Base-by-base conservation (phyloP, 805 yeast genomes). In the Sugiyamaella smithiae region DNA sequence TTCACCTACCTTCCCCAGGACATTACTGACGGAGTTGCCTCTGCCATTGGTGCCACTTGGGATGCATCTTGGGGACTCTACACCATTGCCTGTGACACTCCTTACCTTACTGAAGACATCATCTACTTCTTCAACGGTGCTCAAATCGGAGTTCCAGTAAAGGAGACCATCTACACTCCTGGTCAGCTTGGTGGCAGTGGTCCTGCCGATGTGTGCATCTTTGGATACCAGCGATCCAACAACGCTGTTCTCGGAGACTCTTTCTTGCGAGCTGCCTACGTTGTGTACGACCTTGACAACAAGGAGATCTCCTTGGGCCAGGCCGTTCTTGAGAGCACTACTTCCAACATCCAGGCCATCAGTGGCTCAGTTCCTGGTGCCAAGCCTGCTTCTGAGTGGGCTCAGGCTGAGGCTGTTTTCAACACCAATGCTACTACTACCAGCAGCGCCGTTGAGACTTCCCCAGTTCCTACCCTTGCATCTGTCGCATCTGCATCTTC, bases 241-340 rank as follows among this genome's bases (percentile, higher is more conserved):
- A 35, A 40, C 23, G 32, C 55, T 28, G 69, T 81, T 43, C 69
- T 85, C 29, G 91, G 91, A 11, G 88, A 82, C 60, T 73, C 75
- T 41, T 76, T 84, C 61, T 66, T 85, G 53, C 70, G 85, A 46
- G 73, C 77, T 40, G 82, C 81, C 2, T 85, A 84, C 60, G 74
- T 77, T 24, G 87, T 82, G n/a, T 82, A 75, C 63, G 85, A 85
- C 62, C 67, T 82, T 43, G 87, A 82, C 6, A 38, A 38, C 22
- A 24, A 38, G 5, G 26, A 38, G 42, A 38, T 38, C 4, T 38
- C 42, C 20, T 23, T 24, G 25, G 29, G 42, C 4, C 76, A 71
- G 52, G 72, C 76, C 28, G 45, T 37, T 19, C 52, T 37, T 46
- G 53, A 57, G 49, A 52, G 52, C 31, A 44, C 63, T n/a, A 56